Evolutionary conservation across 129 eudicot species (phyloP), one percentile per base, ranked within the genome.

Genomic region (Gnaphalium uliginosum): DNA sequence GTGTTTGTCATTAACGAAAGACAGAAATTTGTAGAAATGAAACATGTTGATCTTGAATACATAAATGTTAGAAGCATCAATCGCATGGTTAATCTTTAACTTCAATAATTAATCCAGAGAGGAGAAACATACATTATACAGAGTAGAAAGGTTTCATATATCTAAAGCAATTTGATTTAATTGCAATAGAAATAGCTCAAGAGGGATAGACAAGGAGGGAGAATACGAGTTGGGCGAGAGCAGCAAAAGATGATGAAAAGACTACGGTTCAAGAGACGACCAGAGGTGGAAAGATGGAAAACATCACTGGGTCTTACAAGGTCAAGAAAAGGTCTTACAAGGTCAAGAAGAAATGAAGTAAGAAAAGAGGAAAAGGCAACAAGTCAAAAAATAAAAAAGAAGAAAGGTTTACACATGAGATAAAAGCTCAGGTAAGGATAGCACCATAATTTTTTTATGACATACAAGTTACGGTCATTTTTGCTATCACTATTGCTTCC

Each of bases 271-370:
- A 68, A 25, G 18, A 72, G 58, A 39, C 35, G 30, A 81, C 8
- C 56, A 62, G 25, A 67, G 26, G 72, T 0, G 76, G 41, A 46
- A 76, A 65, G 4, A 29, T 0, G 71, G 11, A 15, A 74, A 3
- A 46, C 4, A 35, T 63, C 0, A 6, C 18, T 19, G 89, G 91
- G 96, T 92, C 97, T 92, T 89, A 92, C 96, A 89, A 92, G 96
- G 96, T 87, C 93, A 92, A 92, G 97, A 92, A 92, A 89, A 92
- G 96, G 96, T 84, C 97, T 92, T 92, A 89, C 96, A 92, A 92
- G 97, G 97, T 92, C 97, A 92, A 92, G 97, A 92, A 92, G 35
- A 82, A 18, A 19, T 14, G n/a, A 24, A 26, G 5, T 3, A 6
- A 3, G 46, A 46, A 26, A 78, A 13, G 68, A 68, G 37, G 6